Evolutionary conservation across 768 basidiomycete genomes (phyloP).

Genomic region (Hericium rajendrae): DNA sequence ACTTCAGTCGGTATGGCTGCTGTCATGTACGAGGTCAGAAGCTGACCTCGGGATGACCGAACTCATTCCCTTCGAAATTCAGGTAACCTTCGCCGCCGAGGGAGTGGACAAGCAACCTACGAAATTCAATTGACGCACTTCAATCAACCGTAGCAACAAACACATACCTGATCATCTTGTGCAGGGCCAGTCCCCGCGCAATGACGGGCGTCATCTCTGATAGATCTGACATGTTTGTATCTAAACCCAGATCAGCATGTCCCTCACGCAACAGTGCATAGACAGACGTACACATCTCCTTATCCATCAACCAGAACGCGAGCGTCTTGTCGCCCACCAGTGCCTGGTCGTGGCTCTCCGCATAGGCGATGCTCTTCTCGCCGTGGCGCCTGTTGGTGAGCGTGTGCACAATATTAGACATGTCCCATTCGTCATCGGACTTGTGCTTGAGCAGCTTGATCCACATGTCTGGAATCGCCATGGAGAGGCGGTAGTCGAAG

Average conservation of each 20-base stretch:
- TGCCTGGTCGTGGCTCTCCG: constrained; percentile 97
- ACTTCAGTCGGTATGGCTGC: not conserved
- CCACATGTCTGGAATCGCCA: constrained; percentile 99
- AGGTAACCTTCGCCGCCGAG: constrained; percentile 96
- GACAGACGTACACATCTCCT: constrained; percentile 86
- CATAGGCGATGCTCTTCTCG: constrained; percentile 88
- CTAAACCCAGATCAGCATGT: constrained; percentile 28
- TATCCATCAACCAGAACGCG: constrained; percentile 99
- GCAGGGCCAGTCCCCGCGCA: constrained; percentile 81
- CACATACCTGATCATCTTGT: constrained; percentile 92
- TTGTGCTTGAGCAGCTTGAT: constrained; percentile 97
- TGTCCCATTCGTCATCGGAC: constrained; percentile 78
- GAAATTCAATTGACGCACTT: constrained; percentile 2
- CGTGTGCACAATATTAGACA: constrained; percentile 80
- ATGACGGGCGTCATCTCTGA: constrained; percentile 75
- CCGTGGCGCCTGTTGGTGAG: constrained; percentile 81
- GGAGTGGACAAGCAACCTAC: constrained; percentile 78
- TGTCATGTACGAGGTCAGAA: not conserved
- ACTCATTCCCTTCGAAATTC: constrained; percentile 98
- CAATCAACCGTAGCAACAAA: not conserved
- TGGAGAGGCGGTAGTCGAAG: constrained; percentile 95
- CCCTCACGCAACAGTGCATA: not conserved
- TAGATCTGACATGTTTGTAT: constrained; percentile 91
- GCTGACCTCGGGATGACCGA: constrained; percentile 90
- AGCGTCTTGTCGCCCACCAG: constrained; percentile 97